These are phyloP conservation scores for Pseudohyphozyma bogoriensis DNA, from an alignment of 768 basidiomycete genomes.

Conservation along the genomic window DNA sequence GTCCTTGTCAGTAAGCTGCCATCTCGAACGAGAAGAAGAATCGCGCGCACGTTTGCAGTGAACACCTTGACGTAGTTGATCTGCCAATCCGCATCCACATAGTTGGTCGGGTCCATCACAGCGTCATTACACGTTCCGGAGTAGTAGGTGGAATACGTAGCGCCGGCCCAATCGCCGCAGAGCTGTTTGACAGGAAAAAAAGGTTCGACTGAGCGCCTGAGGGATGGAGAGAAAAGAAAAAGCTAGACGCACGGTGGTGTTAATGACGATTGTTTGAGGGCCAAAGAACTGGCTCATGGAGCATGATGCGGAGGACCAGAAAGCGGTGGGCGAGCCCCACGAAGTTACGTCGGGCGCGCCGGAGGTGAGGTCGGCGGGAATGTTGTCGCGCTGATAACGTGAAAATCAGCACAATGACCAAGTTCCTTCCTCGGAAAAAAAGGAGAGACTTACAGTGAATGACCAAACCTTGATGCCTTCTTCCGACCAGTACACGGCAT, in stretches of 20 bases:
- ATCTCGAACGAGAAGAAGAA: too few species aligned
- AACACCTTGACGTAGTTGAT: constrained; percentile 42
- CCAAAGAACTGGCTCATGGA: constrained; percentile 8
- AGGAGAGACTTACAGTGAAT: constrained; percentile 36
- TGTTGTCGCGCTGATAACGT: constrained; percentile 11
- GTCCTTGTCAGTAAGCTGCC: too few species aligned
- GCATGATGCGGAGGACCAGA: constrained; percentile 3
- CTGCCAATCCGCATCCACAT: constrained; percentile 62
- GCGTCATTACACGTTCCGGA: constrained; percentile 9
- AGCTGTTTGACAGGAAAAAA: background rate
- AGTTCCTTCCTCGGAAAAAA: background rate
- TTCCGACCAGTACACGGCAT: constrained; percentile 41
- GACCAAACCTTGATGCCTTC: constrained; percentile 50
- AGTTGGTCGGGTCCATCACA: constrained; percentile 38
- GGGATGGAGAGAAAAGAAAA: constrained; percentile 17
- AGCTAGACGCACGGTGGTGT: constrained; percentile 30
- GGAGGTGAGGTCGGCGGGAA: constrained; percentile 12
- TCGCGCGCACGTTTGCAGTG: too few species aligned
- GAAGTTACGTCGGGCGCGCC: constrained; percentile 1
- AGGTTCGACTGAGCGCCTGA: background rate
- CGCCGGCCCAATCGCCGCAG: constrained; percentile 1
- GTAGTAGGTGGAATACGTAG: constrained; percentile 2
- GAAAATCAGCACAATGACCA: background rate
- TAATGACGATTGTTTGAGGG: constrained; percentile 14
- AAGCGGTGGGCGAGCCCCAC: constrained; percentile 12